phyloP scores from a whole-genome alignment of 305 asterid species.

The Coffea humblotiana region DNA sequence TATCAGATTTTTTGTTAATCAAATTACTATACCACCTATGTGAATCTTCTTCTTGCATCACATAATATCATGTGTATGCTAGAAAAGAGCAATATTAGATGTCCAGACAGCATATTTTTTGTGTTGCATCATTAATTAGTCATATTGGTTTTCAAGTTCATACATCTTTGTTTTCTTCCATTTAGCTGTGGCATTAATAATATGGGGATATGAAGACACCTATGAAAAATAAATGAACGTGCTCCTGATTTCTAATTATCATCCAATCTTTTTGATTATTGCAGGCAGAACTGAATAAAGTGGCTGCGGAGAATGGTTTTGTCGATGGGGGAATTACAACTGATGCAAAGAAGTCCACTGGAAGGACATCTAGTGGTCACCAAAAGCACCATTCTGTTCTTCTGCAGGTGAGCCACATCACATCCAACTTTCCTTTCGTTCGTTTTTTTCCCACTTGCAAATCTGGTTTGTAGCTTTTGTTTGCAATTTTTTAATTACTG shows the following conservation, averaged over 20 bases:
- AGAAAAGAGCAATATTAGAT: no score
- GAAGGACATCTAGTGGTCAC: background rate
- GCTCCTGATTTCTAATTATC: background rate
- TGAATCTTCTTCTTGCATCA: no score
- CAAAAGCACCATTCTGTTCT: constrained; percentile 78
- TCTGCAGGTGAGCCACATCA: constrained; percentile 53
- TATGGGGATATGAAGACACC: background rate
- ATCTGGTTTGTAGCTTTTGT: background rate
- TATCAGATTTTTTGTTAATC: no score
- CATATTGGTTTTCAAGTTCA: background rate
- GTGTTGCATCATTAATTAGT: background rate
- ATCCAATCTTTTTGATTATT: background rate
- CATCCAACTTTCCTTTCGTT: background rate
- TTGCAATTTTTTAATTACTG: background rate
- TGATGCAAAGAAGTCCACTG: constrained; percentile 42
- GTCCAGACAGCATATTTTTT: background rate
- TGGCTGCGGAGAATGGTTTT: constrained; percentile 48
- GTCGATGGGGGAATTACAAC: constrained; percentile 37
- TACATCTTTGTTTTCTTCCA: background rate
- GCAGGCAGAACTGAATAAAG: constrained; percentile 83
- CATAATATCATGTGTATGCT: no score
- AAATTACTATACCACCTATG: no score
- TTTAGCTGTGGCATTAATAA: background rate
- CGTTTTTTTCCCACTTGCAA: background rate
- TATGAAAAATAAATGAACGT: background rate